A percentile compares a stretch with the other conserved stretches of the same genome.
Conservation (phyloP, 768 basidiomycete species). For the Cystofilobasidium macerans region DNA sequence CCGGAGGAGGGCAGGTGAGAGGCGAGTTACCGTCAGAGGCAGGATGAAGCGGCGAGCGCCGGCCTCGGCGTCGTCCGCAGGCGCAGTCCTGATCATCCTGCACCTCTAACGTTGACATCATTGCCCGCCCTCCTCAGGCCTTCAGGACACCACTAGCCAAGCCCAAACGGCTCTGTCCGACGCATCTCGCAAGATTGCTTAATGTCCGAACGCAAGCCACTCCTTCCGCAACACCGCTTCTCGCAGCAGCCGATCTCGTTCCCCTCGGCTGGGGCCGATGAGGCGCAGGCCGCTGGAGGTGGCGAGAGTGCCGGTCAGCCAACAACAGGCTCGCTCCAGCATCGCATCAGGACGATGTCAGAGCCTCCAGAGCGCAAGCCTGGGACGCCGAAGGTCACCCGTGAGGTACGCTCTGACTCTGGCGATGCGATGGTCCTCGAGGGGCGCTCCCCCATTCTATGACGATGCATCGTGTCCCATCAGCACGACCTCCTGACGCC, state of each 20-base stretch:
- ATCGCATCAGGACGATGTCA: neutral
- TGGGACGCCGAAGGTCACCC: neutral
- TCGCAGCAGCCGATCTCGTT: neutral
- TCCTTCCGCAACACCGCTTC: conserved; percentile 1
- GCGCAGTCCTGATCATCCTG: too few relatives aligned
- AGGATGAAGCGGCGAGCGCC: neutral
- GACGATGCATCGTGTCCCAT: too few relatives aligned
- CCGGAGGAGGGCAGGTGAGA: neutral
- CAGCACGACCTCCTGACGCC: too few relatives aligned
- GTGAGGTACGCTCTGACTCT: neutral
- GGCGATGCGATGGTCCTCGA: too few relatives aligned
- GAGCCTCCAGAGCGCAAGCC: neutral
- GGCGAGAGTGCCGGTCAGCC: too few relatives aligned
- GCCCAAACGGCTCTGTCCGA: neutral
- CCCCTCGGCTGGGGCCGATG: neutral
- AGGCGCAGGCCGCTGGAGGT: too few relatives aligned
- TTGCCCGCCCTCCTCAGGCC: too few relatives aligned
- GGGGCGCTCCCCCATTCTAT: neutral
- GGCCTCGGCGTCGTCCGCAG: too few relatives aligned
- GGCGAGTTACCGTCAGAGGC: too few relatives aligned
- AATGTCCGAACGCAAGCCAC: conserved; percentile 4
- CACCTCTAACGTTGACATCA: too few relatives aligned
- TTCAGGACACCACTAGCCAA: too few relatives aligned
- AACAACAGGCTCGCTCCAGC: too few relatives aligned
- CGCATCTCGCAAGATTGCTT: neutral